Evolutionary conservation across 2,329 filamentous ascomycete species (phyloP), one percentile per base, ranked within the genome.

Genomic region (Cercospora sesami): DNA sequence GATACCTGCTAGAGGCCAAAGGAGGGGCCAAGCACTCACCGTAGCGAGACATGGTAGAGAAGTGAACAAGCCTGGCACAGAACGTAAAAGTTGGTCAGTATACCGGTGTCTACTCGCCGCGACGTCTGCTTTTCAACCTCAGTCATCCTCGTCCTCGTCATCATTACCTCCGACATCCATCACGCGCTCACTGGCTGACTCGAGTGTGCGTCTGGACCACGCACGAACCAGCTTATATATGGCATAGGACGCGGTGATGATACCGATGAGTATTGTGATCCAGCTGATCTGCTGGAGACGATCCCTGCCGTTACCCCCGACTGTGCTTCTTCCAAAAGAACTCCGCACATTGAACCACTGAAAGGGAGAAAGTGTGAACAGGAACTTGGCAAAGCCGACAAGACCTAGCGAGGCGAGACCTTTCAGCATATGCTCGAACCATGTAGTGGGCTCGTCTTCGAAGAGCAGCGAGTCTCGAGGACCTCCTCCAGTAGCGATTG

Each of bases 321-420:
- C 65, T 14, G 69, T 71, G 36, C 68, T 69, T 57, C 73, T 65
- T 83, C 73, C 87, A 36, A 63, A 78, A 18, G 87, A 75, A 14
- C 87, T 87, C 51, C 86, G 86, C 48, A 84, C 83, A 26, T 93
- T 86, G 83, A 89, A 91, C 86, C 90, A 93, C 64, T 92, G 86
- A 82, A 89, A 93, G 1, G 94, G 87, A 18, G 87, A 90, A 76
- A 93, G 83, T 16, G 89, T 86, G 60, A 96, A 81, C 63, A 96
- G 83, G 30, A 91, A 90, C 80, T 97, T 97, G 66, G 93, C 78
- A 68, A 96, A 91, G 0, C 94, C 94, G 18, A 98, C 82, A 6
- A 98, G 82, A 7, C 95, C 95, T 60, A 98, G 85, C 5, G 92
- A 94, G n/a, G 94, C 90, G 72, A 97, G 85, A 0, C 95, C 95